Evolutionary conservation across 192 early-diverging fungal genomes (phyloP).

Genomic region (Linnemannia elongata): DNA sequence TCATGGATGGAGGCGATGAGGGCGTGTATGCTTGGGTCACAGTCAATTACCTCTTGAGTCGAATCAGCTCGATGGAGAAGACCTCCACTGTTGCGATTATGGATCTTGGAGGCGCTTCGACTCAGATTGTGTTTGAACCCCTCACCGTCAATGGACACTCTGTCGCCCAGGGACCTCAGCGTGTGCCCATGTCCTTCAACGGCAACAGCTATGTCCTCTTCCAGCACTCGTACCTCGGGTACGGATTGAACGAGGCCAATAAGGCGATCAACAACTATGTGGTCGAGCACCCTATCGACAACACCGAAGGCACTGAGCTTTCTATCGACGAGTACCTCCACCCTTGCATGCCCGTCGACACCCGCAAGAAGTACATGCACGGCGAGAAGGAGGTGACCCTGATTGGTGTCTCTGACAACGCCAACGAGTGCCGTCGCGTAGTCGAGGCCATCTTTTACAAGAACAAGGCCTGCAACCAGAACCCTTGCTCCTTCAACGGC

Average conservation of each 20-base stretch:
- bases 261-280: slow-evolving; percentile 74
- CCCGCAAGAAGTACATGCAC: slow-evolving; percentile 14
- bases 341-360: slow-evolving; percentile 60
- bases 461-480: slow-evolving; percentile 65
- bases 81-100: slow-evolving; percentile 87
- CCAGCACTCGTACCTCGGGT: slow-evolving; percentile 96
- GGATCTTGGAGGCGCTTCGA: slow-evolving; percentile 97
- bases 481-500: slow-evolving; percentile 92
- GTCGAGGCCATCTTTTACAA: slow-evolving; percentile 83
- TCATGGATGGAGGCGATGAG: slow-evolving; percentile 98
- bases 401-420: slow-evolving; percentile 70
- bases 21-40: slow-evolving; percentile 99
- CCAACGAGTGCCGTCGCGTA: slow-evolving; percentile 65
- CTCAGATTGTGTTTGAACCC: slow-evolving; percentile 98
- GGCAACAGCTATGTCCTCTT: slow-evolving; percentile 84
- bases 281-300: slow-evolving; percentile 43
- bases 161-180: slow-evolving; percentile 77
- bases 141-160: slow-evolving; percentile 54
- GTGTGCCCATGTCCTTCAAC: slow-evolving; percentile 78
- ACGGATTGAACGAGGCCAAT: slow-evolving; percentile 91
- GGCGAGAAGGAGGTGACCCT: slow-evolving; percentile 55
- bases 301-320: slow-evolving; percentile 19
- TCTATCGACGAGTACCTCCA: slow-evolving; percentile 62
- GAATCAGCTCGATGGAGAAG: slow-evolving; percentile 68
- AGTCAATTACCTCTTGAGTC: slow-evolving; percentile 89